Evolutionary conservation across 2,329 filamentous ascomycete species (phyloP).

Genomic region (Arthrobotrys entomopaga): DNA sequence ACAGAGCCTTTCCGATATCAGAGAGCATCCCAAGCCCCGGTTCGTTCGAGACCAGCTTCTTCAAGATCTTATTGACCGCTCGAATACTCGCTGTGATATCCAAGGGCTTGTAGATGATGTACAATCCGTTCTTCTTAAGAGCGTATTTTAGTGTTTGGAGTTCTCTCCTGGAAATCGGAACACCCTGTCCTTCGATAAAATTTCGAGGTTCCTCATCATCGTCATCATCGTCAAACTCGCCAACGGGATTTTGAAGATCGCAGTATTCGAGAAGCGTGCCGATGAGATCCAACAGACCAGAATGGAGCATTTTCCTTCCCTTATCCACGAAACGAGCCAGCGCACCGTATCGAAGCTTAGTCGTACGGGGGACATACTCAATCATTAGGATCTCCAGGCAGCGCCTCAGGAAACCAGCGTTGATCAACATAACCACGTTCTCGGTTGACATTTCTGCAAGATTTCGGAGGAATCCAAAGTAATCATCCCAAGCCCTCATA

Average conservation of each 20-base stretch:
- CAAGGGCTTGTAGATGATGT: conserved; percentile 50
- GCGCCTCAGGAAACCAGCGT: conserved; percentile 70
- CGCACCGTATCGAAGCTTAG: conserved; percentile 67
- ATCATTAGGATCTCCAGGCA: conserved; percentile 71
- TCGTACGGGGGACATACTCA: conserved; percentile 65
- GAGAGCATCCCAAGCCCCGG: conserved; percentile 25
- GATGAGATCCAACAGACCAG: conserved; percentile 60
- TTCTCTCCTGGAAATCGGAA: conserved; percentile 37
- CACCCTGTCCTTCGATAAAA: conserved; percentile 23
- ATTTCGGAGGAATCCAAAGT: conserved; percentile 75
- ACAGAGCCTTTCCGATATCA: conserved; percentile 42
- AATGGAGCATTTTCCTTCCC: conserved; percentile 64
- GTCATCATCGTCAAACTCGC: conserved; percentile 43
- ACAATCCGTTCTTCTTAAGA: conserved; percentile 51
- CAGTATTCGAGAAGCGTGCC: conserved; percentile 44
- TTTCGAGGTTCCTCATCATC: conserved; percentile 40
- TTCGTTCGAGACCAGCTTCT: conserved; percentile 44
- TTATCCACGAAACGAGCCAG: conserved; percentile 63
- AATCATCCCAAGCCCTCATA: conserved; percentile 78
- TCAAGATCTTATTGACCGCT: conserved; percentile 48
- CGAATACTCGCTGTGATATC: conserved; percentile 40
- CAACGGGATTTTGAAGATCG: conserved; percentile 34
- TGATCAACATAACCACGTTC: conserved; percentile 71
- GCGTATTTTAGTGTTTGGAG: conserved; percentile 21
- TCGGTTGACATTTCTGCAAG: conserved; percentile 72